Conservation (phyloP, 306 rosid genomes). For the Cucumis melo region DNA sequence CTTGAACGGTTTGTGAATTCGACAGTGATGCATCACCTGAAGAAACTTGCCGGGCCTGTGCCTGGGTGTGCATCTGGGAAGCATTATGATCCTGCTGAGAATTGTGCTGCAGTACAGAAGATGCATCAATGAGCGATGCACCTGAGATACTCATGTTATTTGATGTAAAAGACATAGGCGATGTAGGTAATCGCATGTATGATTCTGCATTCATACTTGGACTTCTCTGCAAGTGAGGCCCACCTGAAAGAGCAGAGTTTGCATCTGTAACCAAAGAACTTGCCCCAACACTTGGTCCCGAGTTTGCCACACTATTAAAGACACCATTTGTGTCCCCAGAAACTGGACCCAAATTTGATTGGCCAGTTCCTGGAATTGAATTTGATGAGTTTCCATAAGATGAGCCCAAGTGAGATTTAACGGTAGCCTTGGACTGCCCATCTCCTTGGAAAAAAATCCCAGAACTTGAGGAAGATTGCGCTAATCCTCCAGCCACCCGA, state of each 20-base stretch:
- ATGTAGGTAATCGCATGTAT: conserved; percentile 71
- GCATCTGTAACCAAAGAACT: conserved; percentile 98
- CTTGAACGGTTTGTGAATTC: conserved; percentile 40
- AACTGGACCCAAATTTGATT: conserved; percentile 58
- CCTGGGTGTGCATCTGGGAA: conserved; percentile 56
- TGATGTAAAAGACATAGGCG: conserved; percentile 85
- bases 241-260: conserved; percentile 78
- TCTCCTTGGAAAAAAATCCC: conserved; percentile 99
- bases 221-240: conserved; percentile 90
- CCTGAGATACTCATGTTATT: conserved; percentile 84
- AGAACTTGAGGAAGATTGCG: conserved; percentile 80
- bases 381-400: conserved; percentile 70
- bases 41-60: conserved; percentile 45
- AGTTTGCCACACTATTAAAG: conserved; percentile 66
- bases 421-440: conserved; percentile 60
- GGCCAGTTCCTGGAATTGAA: conserved; percentile 62
- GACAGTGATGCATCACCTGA: conserved; percentile 49
- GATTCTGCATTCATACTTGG: conserved; percentile 83
- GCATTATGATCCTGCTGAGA: conserved; percentile 69
- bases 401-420: conserved; percentile 81
- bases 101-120: conserved; percentile 62
- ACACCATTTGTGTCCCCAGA: conserved; percentile 72
- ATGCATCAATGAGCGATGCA: conserved; percentile 83
- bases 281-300: conserved; percentile 91
- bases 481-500: conserved; percentile 87